Evolutionary conservation across 192 early-diverging fungal species (phyloP).

Genomic region (Podila minutissima): DNA sequence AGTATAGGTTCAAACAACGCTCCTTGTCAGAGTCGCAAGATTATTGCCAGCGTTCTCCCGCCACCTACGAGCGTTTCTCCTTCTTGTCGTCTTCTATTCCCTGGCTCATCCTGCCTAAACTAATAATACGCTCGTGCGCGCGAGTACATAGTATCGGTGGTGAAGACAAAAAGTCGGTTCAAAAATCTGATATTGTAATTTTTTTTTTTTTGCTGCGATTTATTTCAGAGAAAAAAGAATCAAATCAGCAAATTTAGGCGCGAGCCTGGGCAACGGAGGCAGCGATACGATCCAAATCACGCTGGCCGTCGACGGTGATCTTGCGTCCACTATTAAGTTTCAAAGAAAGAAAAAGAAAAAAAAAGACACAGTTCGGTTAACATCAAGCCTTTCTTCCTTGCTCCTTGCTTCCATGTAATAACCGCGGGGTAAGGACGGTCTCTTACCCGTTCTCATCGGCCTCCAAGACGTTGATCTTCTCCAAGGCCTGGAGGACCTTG

Average conservation of each 20-base stretch:
- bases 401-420: not conserved
- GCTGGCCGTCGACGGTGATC: conserved; percentile 96
- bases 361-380: too few species aligned
- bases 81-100: too few species aligned
- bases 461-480: conserved; percentile 98
- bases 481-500: conserved; percentile 97
- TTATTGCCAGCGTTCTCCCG: too few species aligned
- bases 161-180: too few species aligned
- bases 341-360: conserved; percentile 12
- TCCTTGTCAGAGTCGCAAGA: too few species aligned
- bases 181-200: not conserved
- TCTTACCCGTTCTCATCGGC: conserved; percentile 84
- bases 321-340: conserved; percentile 80
- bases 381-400: not conserved
- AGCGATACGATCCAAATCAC: conserved; percentile 98
- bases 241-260: conserved; percentile 28
- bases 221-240: conserved; percentile 1
- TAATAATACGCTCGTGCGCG: too few species aligned
- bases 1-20: too few species aligned
- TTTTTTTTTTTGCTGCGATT: conserved; percentile 3
- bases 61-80: too few species aligned
- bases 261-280: conserved; percentile 54
- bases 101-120: too few species aligned
- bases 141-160: too few species aligned
- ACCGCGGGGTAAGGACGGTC: too few species aligned